These are phyloP conservation scores for Ustilago vetiveriae DNA, from an alignment of 1,284 basidiomycete genomes.

Conservation along the genomic window DNA sequence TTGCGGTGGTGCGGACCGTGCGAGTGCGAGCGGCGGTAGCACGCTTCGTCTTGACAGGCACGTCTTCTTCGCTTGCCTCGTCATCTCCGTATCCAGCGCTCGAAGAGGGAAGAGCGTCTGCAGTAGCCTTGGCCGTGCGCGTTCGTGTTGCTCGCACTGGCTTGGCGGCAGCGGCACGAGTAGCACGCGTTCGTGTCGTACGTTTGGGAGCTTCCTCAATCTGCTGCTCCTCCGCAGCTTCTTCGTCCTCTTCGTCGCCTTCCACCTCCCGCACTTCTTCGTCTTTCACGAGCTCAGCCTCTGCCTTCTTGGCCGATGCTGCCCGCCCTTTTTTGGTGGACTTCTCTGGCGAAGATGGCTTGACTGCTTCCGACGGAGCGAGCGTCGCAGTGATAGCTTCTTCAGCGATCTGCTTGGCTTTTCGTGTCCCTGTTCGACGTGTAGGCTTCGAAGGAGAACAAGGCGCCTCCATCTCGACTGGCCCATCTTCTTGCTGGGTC, in stretches of 20 bases:
- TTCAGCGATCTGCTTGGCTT: constrained; percentile 23
- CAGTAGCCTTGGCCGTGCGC: constrained; percentile 5
- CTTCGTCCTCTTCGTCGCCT: not conserved
- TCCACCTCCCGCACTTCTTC: constrained; percentile 1
- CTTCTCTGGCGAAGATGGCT: constrained; percentile 18
- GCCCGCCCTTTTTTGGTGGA: constrained; percentile 6
- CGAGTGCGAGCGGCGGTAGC: not conserved
- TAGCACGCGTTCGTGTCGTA: constrained; percentile 13
- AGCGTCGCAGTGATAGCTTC: constrained; percentile 20
- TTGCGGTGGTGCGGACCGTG: not conserved
- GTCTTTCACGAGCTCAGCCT: not conserved
- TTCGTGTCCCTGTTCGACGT: constrained; percentile 18
- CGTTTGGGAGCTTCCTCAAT: constrained; percentile 17
- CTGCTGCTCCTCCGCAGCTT: constrained; percentile 1
- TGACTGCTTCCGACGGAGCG: not conserved
- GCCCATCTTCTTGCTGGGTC: not conserved
- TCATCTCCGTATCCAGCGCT: constrained; percentile 37
- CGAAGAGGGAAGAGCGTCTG: constrained; percentile 12
- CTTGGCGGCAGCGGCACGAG: constrained; percentile 6
- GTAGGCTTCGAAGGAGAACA: constrained; percentile 19
- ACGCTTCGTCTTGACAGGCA: constrained; percentile 8
- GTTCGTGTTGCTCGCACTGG: constrained; percentile 6
- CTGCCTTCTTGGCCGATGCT: constrained; percentile 2
- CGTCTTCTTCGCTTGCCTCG: constrained; percentile 31
- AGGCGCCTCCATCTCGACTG: constrained; percentile 1